phyloP scores from a whole-genome alignment of 768 basidiomycete species.

The Suillus brevipes region DNA sequence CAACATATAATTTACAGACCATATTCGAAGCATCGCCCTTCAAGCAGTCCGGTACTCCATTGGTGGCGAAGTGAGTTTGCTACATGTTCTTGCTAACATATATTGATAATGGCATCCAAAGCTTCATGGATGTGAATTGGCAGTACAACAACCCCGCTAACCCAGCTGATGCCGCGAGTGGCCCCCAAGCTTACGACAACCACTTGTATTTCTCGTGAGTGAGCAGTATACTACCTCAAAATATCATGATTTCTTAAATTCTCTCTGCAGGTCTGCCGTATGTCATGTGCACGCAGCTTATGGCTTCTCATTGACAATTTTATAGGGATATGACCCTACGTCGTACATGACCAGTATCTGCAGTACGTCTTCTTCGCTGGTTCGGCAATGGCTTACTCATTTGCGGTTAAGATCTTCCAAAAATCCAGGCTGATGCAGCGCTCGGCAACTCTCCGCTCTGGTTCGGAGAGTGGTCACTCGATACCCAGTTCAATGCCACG shows the following conservation, averaged over 20 bases:
- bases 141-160: conserved; percentile 69
- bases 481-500: conserved; percentile 62
- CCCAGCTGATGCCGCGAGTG: conserved; percentile 65
- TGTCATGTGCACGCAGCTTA: conserved; percentile 5
- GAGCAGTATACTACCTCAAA: neutral
- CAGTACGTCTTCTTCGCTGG: conserved; percentile 46
- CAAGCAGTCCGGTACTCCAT: conserved; percentile 20
- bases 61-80: conserved; percentile 40
- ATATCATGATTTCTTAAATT: conserved; percentile 2
- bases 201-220: conserved; percentile 76
- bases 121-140: conserved; percentile 84
- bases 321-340: conserved; percentile 63
- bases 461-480: conserved; percentile 66
- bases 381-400: neutral
- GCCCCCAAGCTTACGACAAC: conserved; percentile 76
- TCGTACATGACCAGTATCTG: conserved; percentile 71
- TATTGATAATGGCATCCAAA: conserved; percentile 25
- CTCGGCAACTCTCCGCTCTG: conserved; percentile 48
- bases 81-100: neutral
- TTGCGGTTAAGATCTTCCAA: conserved; percentile 51
- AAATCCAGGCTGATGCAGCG: conserved; percentile 49
- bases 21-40: conserved; percentile 26
- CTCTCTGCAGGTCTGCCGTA: conserved; percentile 55
- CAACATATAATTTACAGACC: conserved; percentile 19
- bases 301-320: neutral